Conservation (phyloP, 1,139 yeast genomes). For the Blastobotrys malaysiensis region DNA sequence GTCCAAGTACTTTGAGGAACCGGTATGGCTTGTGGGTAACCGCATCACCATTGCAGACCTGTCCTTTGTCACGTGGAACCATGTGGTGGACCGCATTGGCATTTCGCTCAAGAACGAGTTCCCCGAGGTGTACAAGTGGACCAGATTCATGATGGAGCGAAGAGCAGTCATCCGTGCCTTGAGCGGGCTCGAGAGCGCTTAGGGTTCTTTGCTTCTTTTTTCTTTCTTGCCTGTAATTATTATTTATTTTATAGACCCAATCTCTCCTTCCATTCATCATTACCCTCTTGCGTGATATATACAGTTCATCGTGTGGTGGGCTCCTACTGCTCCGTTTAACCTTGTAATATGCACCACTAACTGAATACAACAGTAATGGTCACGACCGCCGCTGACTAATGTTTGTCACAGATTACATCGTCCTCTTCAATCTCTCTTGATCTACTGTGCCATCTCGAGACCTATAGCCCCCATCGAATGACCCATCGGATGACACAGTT, state of each 20-base stretch:
- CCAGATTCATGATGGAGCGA: conserved; percentile 38
- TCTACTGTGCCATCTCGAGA: too few species aligned
- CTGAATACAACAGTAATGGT: too few species aligned
- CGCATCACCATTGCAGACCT: conserved; percentile 86
- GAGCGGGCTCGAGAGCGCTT: conserved; percentile 26
- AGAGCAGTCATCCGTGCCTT: conserved; percentile 35
- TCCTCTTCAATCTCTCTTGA: too few species aligned
- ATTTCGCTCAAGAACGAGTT: conserved; percentile 81
- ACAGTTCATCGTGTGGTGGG: too few species aligned
- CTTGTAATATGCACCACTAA: too few species aligned
- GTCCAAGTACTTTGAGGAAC: conserved; percentile 83
- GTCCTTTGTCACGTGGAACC: conserved; percentile 94
- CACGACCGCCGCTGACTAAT: too few species aligned
- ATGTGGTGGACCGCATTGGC: conserved; percentile 89
- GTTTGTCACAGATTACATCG: too few species aligned
- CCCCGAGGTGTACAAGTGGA: conserved; percentile 96
- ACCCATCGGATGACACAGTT: too few species aligned
- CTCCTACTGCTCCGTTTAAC: too few species aligned
- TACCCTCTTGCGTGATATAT: too few species aligned
- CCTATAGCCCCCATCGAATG: too few species aligned
- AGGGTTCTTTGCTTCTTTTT: neutral
- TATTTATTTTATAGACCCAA: neutral
- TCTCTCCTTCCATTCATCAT: neutral
- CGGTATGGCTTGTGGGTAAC: conserved; percentile 94
- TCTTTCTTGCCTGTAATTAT: neutral